These are phyloP conservation scores for Exophiala alcalophila DNA, from an alignment of 2,329 filamentous ascomycete genomes.

Conservation along the genomic window DNA sequence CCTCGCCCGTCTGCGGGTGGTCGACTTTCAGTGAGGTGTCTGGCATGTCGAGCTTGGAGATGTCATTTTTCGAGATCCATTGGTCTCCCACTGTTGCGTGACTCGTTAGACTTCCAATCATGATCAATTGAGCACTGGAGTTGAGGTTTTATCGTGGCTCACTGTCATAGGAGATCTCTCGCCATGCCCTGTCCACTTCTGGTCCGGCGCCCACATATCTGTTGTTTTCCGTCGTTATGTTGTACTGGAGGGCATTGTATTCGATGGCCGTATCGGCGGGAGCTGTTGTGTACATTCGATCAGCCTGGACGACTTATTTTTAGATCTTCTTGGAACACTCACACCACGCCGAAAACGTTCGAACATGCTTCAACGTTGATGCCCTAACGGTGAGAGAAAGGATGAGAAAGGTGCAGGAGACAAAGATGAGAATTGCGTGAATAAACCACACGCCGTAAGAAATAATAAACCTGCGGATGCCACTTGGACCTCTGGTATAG, in stretches of 20 bases:
- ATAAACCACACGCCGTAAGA: conserved; percentile 23
- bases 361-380: conserved; percentile 33
- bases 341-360: conserved; percentile 50
- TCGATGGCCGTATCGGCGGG: conserved; percentile 48
- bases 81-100: conserved; percentile 51
- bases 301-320: conserved; percentile 17
- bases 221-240: conserved; percentile 43
- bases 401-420: conserved; percentile 15
- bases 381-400: conserved; percentile 11
- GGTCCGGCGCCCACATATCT: conserved; percentile 56
- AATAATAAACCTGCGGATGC: not conserved
- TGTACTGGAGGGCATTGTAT: conserved; percentile 52
- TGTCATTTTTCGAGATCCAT: conserved; percentile 56
- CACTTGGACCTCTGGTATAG: not conserved
- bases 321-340: conserved; percentile 27
- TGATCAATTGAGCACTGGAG: not conserved
- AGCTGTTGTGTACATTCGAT: conserved; percentile 24
- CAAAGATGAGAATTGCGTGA: conserved; percentile 11
- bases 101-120: not conserved
- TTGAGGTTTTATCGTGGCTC: not conserved
- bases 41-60: conserved; percentile 53
- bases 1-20: conserved; percentile 55
- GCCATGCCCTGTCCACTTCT: conserved; percentile 58
- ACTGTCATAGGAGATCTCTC: conserved; percentile 52
- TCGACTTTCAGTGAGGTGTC: conserved; percentile 54